These are phyloP conservation scores for Bipolaris sorokiniana DNA, from an alignment of 2,329 filamentous ascomycete genomes.

Conservation along the genomic window DNA sequence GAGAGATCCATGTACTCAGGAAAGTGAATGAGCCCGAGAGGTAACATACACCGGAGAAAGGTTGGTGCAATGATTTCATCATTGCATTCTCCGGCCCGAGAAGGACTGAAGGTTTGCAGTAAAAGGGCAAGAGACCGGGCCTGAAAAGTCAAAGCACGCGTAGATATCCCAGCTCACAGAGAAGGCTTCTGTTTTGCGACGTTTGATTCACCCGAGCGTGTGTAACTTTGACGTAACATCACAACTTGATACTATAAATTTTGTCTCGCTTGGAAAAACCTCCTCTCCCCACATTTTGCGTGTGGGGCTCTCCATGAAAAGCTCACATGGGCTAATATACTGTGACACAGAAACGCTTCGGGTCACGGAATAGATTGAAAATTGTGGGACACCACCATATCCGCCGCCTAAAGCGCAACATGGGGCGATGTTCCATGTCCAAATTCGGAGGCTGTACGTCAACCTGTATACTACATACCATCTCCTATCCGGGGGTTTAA, in stretches of 20 bases:
- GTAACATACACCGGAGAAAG: background rate
- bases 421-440: background rate
- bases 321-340: background rate
- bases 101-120: too few relatives aligned
- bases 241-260: background rate
- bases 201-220: background rate
- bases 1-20: conserved; percentile 27
- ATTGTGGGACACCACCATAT: background rate
- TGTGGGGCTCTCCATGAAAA: background rate
- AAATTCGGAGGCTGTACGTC: background rate
- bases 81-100: background rate
- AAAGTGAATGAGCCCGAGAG: conserved; percentile 4
- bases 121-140: background rate
- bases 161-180: background rate
- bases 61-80: background rate
- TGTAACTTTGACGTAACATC: background rate
- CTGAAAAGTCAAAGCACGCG: background rate
- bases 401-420: background rate
- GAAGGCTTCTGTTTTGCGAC: background rate
- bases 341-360: background rate
- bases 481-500: background rate
- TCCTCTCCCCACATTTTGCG: background rate
- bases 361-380: background rate
- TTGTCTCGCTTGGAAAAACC: background rate
- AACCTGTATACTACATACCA: background rate